A percentile compares a stretch with the other conserved stretches of the same genome.
Evolutionary conservation across 805 yeast genomes (phyloP).

Genomic region (Myxozyma sirexii): DNA sequence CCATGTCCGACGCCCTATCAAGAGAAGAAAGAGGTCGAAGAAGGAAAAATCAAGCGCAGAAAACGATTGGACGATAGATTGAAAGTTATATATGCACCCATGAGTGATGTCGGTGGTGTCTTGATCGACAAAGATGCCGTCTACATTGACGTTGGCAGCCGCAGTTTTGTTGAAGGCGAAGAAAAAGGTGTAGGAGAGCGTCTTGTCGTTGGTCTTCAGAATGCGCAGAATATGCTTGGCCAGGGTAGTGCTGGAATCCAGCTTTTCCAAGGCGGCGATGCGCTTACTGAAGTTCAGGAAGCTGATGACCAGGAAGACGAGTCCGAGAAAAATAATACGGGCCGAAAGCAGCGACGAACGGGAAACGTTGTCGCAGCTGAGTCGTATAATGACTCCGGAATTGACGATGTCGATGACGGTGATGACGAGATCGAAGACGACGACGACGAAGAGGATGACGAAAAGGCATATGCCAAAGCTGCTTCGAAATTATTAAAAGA

Average conservation of each 20-base stretch:
- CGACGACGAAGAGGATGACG: conserved; percentile 24
- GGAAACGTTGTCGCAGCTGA: conserved; percentile 21
- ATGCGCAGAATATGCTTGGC: conserved; percentile 60
- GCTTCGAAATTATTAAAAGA: background rate
- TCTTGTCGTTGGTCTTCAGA: conserved; percentile 79
- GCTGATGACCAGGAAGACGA: conserved; percentile 47
- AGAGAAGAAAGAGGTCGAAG: conserved; percentile 81
- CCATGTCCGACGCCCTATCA: conserved; percentile 98
- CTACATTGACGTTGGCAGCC: conserved; percentile 75
- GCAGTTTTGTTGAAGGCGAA: conserved; percentile 53
- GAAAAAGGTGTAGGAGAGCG: conserved; percentile 85
- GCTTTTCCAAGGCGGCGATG: conserved; percentile 63
- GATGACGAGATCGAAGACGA: conserved; percentile 32
- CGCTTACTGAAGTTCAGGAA: conserved; percentile 45
- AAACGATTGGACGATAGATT: conserved; percentile 92
- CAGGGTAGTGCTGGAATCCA: conserved; percentile 71
- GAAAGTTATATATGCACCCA: conserved; percentile 95
- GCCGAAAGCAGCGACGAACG: conserved; percentile 37
- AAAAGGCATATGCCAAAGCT: background rate
- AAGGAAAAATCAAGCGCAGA: conserved; percentile 66
- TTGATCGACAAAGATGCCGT: conserved; percentile 97
- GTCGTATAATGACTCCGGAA: conserved; percentile 33
- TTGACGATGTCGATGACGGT: conserved; percentile 46
- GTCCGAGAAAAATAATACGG: conserved; percentile 46
- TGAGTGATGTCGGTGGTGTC: conserved; percentile 99